Percentiles rank a stretch among this genome's conserved stretches.
Conservation (phyloP, 2,329 filamentous ascomycete genomes). For the Raffaelea ambrosiae region DNA sequence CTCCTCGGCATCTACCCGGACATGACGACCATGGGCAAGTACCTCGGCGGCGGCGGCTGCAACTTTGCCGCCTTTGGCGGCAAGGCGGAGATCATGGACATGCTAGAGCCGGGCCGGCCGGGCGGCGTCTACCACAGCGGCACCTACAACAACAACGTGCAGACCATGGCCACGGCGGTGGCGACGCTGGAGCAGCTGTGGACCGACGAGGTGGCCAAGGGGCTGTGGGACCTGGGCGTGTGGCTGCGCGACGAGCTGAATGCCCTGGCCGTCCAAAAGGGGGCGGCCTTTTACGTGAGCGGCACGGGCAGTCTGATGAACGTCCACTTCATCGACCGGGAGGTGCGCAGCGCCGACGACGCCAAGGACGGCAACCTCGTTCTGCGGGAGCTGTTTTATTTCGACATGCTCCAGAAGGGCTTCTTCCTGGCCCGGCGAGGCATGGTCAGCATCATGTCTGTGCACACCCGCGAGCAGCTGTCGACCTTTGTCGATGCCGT, state of each 20-base stretch:
- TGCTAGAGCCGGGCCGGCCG: constrained; percentile 49
- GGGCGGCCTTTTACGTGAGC: background rate
- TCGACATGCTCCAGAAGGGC: constrained; percentile 12
- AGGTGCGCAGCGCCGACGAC: constrained; percentile 2
- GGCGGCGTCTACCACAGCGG: constrained; percentile 43
- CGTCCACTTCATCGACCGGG: constrained; percentile 21
- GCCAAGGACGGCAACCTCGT: constrained; percentile 3
- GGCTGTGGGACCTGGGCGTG: background rate
- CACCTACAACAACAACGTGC: constrained; percentile 52
- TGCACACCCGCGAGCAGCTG: constrained; percentile 11
- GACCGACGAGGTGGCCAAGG: background rate
- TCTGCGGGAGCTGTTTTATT: constrained; percentile 13
- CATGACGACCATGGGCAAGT: constrained; percentile 48
- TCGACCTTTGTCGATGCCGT: constrained; percentile 10
- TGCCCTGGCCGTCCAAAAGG: background rate
- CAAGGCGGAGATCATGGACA: constrained; percentile 57
- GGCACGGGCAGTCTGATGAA: constrained; percentile 27
- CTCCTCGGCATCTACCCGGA: constrained; percentile 51
- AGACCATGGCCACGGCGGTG: background rate
- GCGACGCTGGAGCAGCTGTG: background rate
- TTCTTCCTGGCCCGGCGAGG: constrained; percentile 12
- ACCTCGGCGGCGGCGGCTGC: constrained; percentile 44
- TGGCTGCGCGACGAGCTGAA: background rate
- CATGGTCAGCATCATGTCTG: constrained; percentile 10
- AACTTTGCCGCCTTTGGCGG: constrained; percentile 53